Conservation (phyloP, 208 protist species). For the Leishmania lainsoni region DNA sequence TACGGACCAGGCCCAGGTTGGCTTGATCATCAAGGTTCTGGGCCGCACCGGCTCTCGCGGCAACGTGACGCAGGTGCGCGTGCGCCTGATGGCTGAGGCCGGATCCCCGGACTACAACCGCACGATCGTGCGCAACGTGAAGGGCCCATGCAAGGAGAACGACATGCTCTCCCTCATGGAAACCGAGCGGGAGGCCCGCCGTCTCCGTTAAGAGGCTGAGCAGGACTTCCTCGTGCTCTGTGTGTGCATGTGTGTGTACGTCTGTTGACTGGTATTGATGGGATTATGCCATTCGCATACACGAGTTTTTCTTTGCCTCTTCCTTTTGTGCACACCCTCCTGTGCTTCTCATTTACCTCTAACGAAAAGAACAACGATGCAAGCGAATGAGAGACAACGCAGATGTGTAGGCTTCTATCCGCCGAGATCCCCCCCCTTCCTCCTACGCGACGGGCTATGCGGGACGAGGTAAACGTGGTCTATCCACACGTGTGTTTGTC, state of each 20-base stretch:
- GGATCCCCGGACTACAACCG: constrained; percentile 91
- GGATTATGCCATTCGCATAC: not conserved
- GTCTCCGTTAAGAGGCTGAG: constrained; percentile 66
- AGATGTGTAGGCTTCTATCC: not conserved
- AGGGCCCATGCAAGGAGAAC: constrained; percentile 98
- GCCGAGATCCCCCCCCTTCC: not conserved
- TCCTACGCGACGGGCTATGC: not conserved
- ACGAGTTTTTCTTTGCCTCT: not conserved
- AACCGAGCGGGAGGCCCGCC: constrained; percentile 99
- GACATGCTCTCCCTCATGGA: constrained; percentile 99
- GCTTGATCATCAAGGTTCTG: constrained; percentile 98
- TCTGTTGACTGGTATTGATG: not conserved
- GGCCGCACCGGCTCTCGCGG: constrained; percentile 99
- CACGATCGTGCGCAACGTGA: constrained; percentile 99
- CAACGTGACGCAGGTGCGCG: constrained; percentile 98
- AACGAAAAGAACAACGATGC: not conserved
- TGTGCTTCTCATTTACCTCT: not conserved
- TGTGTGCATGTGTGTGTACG: not conserved
- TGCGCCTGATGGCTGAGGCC: constrained; percentile 93
- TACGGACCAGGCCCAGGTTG: constrained; percentile 91
- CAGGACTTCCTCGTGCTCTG: not conserved
- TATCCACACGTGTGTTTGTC: not conserved
- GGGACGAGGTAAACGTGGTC: not conserved
- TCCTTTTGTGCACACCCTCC: not conserved
- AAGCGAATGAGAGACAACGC: not conserved